Base-by-base conservation (phyloP, 2,329 filamentous ascomycete genomes). In the Diaporthe helianthi region DNA sequence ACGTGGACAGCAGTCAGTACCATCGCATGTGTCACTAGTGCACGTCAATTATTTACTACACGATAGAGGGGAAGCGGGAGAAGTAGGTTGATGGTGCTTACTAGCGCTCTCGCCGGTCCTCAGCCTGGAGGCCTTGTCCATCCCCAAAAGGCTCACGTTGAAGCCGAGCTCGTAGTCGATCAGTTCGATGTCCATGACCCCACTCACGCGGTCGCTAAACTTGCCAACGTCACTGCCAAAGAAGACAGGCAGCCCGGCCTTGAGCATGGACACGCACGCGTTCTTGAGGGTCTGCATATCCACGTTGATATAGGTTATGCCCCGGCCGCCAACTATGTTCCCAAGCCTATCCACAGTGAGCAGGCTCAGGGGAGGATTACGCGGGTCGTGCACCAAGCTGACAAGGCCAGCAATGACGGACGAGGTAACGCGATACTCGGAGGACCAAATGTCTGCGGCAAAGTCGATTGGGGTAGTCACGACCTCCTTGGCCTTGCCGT, bases 211-310 rank as follows among this genome's bases (percentile, higher is more conserved):
- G 76, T 94, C 90, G 68, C 88, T 92, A 79, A 91, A 94, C 78
- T 97, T 92, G 72, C 93, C 93, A 0, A 97, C 93, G 75, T 97
- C 94, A 63, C 88, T 92, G 68, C 94, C 94, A 77, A 97, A 97
- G 85, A 97, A 97, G 63, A 97, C 87, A 12, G 94, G 93, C 6
- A 93, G 81, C 1, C 93, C 93, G 13, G 90, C 89, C 76, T 89
- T 87, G 60, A 97, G 87, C 92, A 94, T 96, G 36, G 87, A 84
- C 60, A 97, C 88, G 74, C 90, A 92, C 0, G 91, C 89, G 0
- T 82, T 77, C 80, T 97, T 97, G 73, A 97, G 89, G 0, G 87
- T 83, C 1, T 79, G 72, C 84, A 94, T 94, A 70, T 90, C 85
- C 19, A 96, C 93, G 77, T 97, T 97, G 76, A 97, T 88, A 77